These are phyloP conservation scores for Solanum hybrid DNA, from an alignment of 305 asterid species.

Conservation along the genomic window DNA sequence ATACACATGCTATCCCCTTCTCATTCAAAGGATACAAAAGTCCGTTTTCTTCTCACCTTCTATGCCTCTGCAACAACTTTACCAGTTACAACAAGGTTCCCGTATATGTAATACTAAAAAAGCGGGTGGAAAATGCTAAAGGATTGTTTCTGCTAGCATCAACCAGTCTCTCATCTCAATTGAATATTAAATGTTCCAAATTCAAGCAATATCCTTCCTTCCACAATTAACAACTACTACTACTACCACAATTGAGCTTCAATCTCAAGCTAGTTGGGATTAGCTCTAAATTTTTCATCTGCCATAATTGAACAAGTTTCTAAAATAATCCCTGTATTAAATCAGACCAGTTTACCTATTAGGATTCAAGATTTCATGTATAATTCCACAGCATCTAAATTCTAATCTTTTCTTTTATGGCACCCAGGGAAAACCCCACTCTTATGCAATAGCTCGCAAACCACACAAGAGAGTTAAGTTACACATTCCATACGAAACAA, in stretches of 20 bases:
- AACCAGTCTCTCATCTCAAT: neutral
- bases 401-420: neutral
- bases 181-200: neutral
- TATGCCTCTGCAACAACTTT: neutral
- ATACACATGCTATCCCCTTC: neutral
- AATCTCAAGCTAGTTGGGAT: neutral
- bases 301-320: no score
- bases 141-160: neutral
- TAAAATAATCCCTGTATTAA: no score
- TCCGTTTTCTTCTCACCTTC: neutral
- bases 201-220: neutral
- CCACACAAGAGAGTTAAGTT: neutral
- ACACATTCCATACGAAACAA: neutral
- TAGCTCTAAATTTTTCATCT: neutral
- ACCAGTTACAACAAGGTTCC: neutral
- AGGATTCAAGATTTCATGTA: neutral
- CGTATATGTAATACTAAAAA: neutral
- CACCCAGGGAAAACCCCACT: neutral
- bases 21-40: neutral
- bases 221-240: neutral
- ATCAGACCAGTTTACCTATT: neutral
- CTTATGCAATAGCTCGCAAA: no score
- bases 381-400: neutral
- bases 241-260: neutral
- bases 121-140: neutral